These are phyloP conservation scores for Waltergamsia citrina DNA, from an alignment of 2,329 filamentous ascomycete species.

Conservation along the genomic window DNA sequence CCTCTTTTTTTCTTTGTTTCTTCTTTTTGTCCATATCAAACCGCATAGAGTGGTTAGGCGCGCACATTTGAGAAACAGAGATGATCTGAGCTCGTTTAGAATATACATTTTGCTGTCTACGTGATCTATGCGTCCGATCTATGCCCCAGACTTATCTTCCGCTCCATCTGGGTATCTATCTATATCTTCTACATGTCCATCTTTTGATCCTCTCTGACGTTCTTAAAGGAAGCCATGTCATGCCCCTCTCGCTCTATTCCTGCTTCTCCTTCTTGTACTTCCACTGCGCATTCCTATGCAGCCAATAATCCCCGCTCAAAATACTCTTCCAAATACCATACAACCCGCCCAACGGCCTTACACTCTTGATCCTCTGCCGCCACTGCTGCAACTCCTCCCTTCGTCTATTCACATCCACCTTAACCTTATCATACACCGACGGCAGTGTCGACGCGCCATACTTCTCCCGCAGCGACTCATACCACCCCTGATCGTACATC, in stretches of 20 bases:
- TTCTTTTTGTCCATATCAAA: not conserved
- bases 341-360: constrained; percentile 47
- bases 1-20: not conserved
- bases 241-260: not conserved
- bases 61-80: not conserved
- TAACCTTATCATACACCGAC: constrained; percentile 62
- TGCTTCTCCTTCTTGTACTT: constrained; percentile 31
- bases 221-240: too few species aligned
- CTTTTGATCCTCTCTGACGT: too few species aligned
- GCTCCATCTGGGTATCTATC: not conserved
- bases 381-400: constrained; percentile 24
- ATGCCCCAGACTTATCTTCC: too few species aligned
- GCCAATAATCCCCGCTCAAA: constrained; percentile 42
- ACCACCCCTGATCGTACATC: constrained; percentile 48
- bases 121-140: too few species aligned
- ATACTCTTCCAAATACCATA: constrained; percentile 53
- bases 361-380: constrained; percentile 33
- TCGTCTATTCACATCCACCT: constrained; percentile 39
- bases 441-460: constrained; percentile 55
- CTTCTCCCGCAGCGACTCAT: constrained; percentile 51
- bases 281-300: constrained; percentile 44
- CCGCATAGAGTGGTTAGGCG: not conserved
- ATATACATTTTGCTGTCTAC: too few species aligned
- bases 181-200: not conserved
- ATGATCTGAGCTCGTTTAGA: not conserved